Evolutionary conservation across 768 basidiomycete species (phyloP).

Genomic region (Mycena amicta): DNA sequence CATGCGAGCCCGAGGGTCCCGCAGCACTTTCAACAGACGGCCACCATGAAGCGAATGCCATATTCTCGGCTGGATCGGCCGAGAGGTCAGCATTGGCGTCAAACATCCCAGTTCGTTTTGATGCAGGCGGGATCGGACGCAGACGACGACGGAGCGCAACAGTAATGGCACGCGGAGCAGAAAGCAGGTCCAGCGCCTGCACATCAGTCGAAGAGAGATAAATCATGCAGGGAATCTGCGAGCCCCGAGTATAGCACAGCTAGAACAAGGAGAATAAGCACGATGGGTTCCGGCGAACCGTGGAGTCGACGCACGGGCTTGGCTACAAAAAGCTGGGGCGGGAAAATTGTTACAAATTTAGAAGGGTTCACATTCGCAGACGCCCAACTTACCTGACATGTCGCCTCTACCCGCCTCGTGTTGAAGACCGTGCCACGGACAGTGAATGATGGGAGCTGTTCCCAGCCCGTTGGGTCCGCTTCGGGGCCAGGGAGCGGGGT

Average conservation of each 20-base stretch:
- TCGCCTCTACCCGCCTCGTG: conserved; percentile 16
- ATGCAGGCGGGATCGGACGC: conserved; percentile 10
- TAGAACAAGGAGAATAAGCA: neutral
- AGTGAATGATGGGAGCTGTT: conserved; percentile 12
- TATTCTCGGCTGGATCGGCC: conserved; percentile 17
- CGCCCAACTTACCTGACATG: conserved; percentile 22
- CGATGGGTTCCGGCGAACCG: neutral
- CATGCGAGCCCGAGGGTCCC: too few relatives aligned
- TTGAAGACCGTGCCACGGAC: conserved; percentile 24
- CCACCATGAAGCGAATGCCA: conserved; percentile 20
- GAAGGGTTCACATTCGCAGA: too few relatives aligned
- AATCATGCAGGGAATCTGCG: conserved; percentile 20
- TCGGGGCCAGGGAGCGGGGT: conserved; percentile 30
- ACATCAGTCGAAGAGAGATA: conserved; percentile 12
- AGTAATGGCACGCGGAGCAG: conserved; percentile 17
- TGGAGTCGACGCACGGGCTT: conserved; percentile 18
- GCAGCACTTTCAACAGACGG: conserved; percentile 1
- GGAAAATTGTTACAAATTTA: neutral
- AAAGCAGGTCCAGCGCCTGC: conserved; percentile 26
- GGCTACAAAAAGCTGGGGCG: conserved; percentile 16
- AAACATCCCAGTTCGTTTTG: conserved; percentile 19
- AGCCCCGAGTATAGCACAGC: conserved; percentile 25
- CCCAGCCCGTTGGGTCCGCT: conserved; percentile 26
- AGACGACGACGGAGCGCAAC: conserved; percentile 20
- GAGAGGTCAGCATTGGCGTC: conserved; percentile 21